These are phyloP conservation scores for Chernovozyma aurita DNA, from an alignment of 1,139 yeast genomes.

Conservation along the genomic window DNA sequence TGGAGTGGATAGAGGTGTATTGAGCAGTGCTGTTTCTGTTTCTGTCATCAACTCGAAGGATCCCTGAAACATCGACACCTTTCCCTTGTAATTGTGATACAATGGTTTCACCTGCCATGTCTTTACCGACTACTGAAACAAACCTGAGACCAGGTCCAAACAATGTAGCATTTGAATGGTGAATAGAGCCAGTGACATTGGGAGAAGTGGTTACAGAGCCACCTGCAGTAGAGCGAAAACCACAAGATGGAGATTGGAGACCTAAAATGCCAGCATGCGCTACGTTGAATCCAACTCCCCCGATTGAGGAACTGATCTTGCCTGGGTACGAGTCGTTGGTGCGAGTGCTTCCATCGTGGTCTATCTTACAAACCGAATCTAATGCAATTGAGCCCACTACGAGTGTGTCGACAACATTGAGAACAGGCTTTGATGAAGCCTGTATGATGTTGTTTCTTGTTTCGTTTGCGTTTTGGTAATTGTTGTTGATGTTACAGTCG, in stretches of 20 bases:
- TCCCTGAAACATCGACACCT: slow-evolving; percentile 37
- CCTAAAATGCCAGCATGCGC: slow-evolving; percentile 47
- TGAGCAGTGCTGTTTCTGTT: slow-evolving; percentile 50
- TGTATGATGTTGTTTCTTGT: too few species aligned
- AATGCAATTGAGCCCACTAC: slow-evolving; percentile 76
- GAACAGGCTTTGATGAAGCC: too few species aligned
- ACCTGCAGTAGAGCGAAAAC: slow-evolving; percentile 10
- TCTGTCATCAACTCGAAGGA: slow-evolving; percentile 20
- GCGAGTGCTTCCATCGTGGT: slow-evolving; percentile 19
- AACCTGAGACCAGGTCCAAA: too few species aligned
- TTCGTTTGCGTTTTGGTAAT: too few species aligned
- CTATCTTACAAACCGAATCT: slow-evolving; percentile 56
- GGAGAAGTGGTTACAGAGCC: slow-evolving; percentile 5
- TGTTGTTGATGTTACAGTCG: too few species aligned
- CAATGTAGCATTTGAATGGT: too few species aligned
- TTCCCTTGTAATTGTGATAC: slow-evolving; percentile 19
- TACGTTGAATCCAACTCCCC: slow-evolving; percentile 84
- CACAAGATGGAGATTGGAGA: slow-evolving; percentile 14
- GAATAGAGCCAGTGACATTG: too few species aligned
- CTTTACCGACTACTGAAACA: slow-evolving; percentile 59
- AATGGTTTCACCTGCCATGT: slow-evolving; percentile 47
- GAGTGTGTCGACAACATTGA: slow-evolving; percentile 22
- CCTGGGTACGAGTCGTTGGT: slow-evolving; percentile 77
- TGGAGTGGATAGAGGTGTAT: slow-evolving; percentile 65
- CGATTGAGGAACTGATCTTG: slow-evolving; percentile 49